phyloP scores from a whole-genome alignment of 2,329 filamentous ascomycete genomes.

The Aotearoamyces nothofagi region DNA sequence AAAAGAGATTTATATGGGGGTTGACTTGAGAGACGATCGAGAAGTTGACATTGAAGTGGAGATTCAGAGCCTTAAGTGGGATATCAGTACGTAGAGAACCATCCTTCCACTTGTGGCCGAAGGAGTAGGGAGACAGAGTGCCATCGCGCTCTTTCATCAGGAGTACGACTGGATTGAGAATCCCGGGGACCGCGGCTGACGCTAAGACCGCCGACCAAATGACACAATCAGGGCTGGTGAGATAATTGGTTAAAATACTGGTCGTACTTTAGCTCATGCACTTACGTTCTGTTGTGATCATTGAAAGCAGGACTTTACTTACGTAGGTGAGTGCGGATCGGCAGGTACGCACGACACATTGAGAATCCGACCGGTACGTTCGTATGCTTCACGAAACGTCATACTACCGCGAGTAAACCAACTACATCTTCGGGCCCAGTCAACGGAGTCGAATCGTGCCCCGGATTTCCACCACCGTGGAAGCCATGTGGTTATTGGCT shows the following conservation, averaged over 20 bases:
- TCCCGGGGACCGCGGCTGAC: constrained; percentile 89
- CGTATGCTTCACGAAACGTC: constrained; percentile 90
- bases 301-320: too few relatives aligned
- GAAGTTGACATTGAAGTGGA: constrained; percentile 98
- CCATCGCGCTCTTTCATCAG: constrained; percentile 77
- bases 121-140: constrained; percentile 74
- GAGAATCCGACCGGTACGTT: constrained; percentile 82
- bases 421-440: constrained; percentile 71
- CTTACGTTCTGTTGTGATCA: too few relatives aligned
- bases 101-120: constrained; percentile 99
- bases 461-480: constrained; percentile 84
- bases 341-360: constrained; percentile 95
- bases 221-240: constrained; percentile 90
- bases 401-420: constrained; percentile 89
- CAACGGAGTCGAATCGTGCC: constrained; percentile 82
- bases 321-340: constrained; percentile 71
- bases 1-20: constrained; percentile 96
- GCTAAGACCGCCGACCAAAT: constrained; percentile 96
- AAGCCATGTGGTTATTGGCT: constrained; percentile 61
- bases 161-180: constrained; percentile 86
- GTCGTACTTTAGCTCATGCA: too few relatives aligned
- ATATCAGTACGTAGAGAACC: constrained; percentile 90
- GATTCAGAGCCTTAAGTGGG: constrained; percentile 80
- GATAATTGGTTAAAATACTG: constrained; percentile 92
- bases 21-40: constrained; percentile 83